Base-by-base conservation (phyloP, 768 basidiomycete species). In the Asterophora parasitica region DNA sequence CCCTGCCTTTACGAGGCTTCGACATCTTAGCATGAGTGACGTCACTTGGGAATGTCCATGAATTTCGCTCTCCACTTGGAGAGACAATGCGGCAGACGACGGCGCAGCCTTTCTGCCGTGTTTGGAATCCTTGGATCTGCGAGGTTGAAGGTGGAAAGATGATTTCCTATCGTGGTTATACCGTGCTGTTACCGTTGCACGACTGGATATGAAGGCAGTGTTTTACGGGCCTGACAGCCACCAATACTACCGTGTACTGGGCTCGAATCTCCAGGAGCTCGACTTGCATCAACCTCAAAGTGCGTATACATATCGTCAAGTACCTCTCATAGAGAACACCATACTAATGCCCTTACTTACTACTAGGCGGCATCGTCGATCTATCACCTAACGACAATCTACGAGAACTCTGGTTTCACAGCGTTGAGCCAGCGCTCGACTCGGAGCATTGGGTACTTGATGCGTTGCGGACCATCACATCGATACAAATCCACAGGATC, bases 371-470 rank as follows among this genome's bases (percentile, higher is more conserved):
- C n/a, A n/a, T 20, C 3, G 38, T 44, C n/a, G 41, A 54, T 37
- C 41, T 50, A 10, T 43, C 44, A 10, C 10, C 26, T 3, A 46
- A 50, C 39, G 36, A 20, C 33, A 47, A 54, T n/a, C 41, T 54
- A 5, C 49, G 45, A 30, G 40, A 34, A 35, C 10, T 54, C 23
- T 54, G 52, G 52, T 54, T 54, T 17, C 49, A 54, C 6, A 32
- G 43, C 28, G 32, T 47, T 9, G 27, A 36, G 6, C 16, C 40
- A 19, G 46, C 41, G 11, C 17, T 20, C 26, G n/a, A n/a, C n/a
- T n/a, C n/a, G n/a, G 44, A 41, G n/a, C 17, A 37, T 4, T 50
- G 49, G 48, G 38, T 50, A 12, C 17, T 30, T 10, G 34, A 19
- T 34, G 26, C 17, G 11, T 44, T 50, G 2, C 27, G 30, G n/a